Percentiles rank a stretch among this genome's conserved stretches.
phyloP scores from a whole-genome alignment of 169 alveolate species.

The Plasmodium chabaudi region DNA sequence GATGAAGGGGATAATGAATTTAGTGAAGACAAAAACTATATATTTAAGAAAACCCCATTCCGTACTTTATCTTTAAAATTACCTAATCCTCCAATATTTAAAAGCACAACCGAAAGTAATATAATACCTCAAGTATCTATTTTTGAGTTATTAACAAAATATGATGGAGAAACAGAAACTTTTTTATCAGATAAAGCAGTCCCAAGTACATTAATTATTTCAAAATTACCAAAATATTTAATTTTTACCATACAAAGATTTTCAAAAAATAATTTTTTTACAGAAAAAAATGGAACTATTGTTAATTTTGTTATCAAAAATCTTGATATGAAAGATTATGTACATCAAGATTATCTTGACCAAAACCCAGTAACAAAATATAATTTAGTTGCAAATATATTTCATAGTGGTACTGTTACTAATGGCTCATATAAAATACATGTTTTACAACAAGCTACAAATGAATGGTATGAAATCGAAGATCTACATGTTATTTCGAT shows the following conservation, averaged over 20 bases:
- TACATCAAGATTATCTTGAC: conserved; percentile 84
- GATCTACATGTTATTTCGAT: conserved; percentile 96
- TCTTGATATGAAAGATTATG: conserved; percentile 90
- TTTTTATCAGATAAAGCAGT: conserved; percentile 78
- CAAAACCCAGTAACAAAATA: conserved; percentile 89
- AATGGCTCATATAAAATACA: conserved; percentile 94
- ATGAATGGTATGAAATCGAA: conserved; percentile 97
- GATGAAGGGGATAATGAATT: conserved; percentile 38
- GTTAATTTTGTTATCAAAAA: conserved; percentile 97
- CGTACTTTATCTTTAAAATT: conserved; percentile 81
- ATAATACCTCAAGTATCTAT: conserved; percentile 95
- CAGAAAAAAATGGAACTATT: conserved; percentile 99
- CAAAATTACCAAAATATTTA: conserved; percentile 92
- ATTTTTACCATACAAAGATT: conserved; percentile 95
- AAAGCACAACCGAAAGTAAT: conserved; percentile 92
- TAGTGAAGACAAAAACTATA: conserved; percentile 72
- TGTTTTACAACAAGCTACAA: conserved; percentile 91
- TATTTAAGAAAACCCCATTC: conserved; percentile 69
- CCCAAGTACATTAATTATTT: conserved; percentile 77
- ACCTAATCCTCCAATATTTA: conserved; percentile 95
- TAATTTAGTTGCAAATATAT: conserved; percentile 94
- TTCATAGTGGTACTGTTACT: conserved; percentile 97
- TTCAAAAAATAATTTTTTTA: conserved; percentile 94
- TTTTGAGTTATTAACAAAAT: conserved; percentile 93
- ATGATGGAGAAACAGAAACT: conserved; percentile 94